Base-by-base conservation (phyloP, 176 grass and related monocot species). In the Elymus sibiricus region DNA sequence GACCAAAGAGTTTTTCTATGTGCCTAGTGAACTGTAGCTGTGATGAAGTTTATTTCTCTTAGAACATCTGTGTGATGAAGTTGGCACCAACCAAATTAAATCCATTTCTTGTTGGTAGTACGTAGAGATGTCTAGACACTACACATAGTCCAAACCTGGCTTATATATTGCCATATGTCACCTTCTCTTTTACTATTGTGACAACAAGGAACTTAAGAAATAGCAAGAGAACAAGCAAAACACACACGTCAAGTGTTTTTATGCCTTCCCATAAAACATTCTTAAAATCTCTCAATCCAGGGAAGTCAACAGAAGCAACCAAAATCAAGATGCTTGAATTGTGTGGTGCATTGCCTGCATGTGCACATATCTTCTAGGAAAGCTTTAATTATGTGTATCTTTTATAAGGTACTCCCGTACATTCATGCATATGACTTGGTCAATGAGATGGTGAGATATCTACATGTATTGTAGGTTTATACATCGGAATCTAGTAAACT, bases 251-350 rank as follows among this genome's bases (percentile, higher is more conserved):
- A 87, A 68, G 81, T 84, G 68, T 91, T 67, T 68, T 68, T 26
- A 5, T 26, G 22, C 59, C 76, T 63, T 63, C 51, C 7, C 29
- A 77, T 29, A 81, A 70, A 84, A 85, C 82, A 88, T 81, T 76
- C 61, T 71, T 51, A 43, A 81, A 78, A 56, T 64, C 42, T 91
- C 81, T 69, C 77, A 77, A 85, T 91, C 82, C 86, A 85, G 14
- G 62, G 11, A 88, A 88, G 85, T 85, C 85, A 85, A 77, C 82
- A 85, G 24, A 88, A 77, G 82, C 70, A 85, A 88, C 85, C 49
- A 46, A 85, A 76, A 70, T 42, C 60, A 77, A 42, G 77, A 77
- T 37, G 39, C 89, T 81, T 91, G 81, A 81, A 85, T 87, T 91
- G 17, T 60, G 69, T 63, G 69, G 58, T 84, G 68, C 76, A 87